These are phyloP conservation scores for Orobanche coerulescens DNA, from an alignment of 257 asterid genomes.

Conservation along the genomic window DNA sequence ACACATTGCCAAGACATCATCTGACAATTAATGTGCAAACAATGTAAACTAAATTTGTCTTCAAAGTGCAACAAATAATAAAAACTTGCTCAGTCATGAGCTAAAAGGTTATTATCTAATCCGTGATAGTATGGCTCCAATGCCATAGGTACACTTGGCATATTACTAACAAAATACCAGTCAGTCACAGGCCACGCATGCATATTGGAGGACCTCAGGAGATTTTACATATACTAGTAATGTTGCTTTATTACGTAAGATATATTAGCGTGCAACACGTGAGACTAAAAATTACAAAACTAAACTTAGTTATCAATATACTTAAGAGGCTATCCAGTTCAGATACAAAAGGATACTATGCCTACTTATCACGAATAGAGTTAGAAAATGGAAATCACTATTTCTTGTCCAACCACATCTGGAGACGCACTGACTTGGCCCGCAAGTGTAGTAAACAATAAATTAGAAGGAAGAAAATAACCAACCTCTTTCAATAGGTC, in stretches of 20 bases:
- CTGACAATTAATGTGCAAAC: no score
- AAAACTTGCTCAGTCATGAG: neutral
- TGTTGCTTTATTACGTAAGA: neutral
- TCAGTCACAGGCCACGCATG: slow-evolving; percentile 2
- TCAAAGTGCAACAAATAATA: neutral
- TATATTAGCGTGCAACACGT: neutral
- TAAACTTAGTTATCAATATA: neutral
- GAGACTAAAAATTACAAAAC: neutral
- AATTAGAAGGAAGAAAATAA: slow-evolving; percentile 14
- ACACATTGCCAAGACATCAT: no score
- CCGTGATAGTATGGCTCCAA: neutral
- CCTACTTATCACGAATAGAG: slow-evolving; percentile 2
- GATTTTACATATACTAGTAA: neutral
- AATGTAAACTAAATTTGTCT: neutral
- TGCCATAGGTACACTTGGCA: neutral
- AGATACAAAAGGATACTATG: neutral
- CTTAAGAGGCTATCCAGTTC: slow-evolving; percentile 13
- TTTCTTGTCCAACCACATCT: neutral
- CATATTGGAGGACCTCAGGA: neutral
- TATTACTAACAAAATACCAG: neutral
- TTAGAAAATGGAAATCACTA: slow-evolving; percentile 3
- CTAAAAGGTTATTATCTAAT: neutral
- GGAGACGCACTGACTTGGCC: neutral
- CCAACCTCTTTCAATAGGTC: slow-evolving; percentile 63
- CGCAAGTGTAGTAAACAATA: slow-evolving; percentile 1